Percentiles rank a stretch among this genome's conserved stretches.
These are phyloP conservation scores for Xerocomellus chrysenteron DNA, from an alignment of 768 basidiomycete species.

Conservation along the genomic window DNA sequence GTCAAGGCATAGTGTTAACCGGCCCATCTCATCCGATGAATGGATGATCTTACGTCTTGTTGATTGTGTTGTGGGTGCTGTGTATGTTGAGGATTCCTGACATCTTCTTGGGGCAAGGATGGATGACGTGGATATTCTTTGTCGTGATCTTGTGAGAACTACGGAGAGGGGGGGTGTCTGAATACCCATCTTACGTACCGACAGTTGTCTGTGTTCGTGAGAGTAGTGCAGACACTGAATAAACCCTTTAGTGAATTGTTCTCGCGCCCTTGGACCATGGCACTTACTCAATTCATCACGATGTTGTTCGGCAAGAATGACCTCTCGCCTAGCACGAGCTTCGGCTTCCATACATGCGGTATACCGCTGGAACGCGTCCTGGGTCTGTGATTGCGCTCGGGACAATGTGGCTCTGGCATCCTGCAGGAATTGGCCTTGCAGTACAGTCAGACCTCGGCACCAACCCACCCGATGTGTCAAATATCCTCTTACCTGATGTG, in stretches of 20 bases:
- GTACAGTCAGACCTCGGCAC: conserved; percentile 7
- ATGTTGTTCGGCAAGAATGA: conserved; percentile 63
- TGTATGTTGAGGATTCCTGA: conserved; percentile 30
- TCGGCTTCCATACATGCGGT: conserved; percentile 69
- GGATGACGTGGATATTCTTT: conserved; percentile 35
- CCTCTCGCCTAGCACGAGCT: conserved; percentile 62
- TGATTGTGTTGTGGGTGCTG: conserved; percentile 31
- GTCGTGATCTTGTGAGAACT: conserved; percentile 22
- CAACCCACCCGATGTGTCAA: conserved; percentile 4
- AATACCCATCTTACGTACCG: conserved; percentile 28
- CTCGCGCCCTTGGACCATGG: conserved; percentile 9
- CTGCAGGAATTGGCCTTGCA: conserved; percentile 59
- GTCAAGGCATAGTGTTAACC: conserved; percentile 22
- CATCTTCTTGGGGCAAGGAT: conserved; percentile 32
- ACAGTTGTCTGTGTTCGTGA: conserved; percentile 36
- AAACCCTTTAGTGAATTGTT: conserved; percentile 17
- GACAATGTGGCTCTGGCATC: conserved; percentile 57
- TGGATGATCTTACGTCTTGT: conserved; percentile 32
- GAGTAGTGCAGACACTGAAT: conserved; percentile 34
- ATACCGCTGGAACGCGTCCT: conserved; percentile 69
- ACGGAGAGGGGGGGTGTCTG: conserved; percentile 2
- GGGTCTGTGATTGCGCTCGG: conserved; percentile 68
- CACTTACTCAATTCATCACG: conserved; percentile 57
- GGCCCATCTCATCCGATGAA: conserved; percentile 11
- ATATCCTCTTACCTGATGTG: conserved; percentile 51